Conservation (phyloP, 352 stramenopile species). For the Pythium chondricola region DNA sequence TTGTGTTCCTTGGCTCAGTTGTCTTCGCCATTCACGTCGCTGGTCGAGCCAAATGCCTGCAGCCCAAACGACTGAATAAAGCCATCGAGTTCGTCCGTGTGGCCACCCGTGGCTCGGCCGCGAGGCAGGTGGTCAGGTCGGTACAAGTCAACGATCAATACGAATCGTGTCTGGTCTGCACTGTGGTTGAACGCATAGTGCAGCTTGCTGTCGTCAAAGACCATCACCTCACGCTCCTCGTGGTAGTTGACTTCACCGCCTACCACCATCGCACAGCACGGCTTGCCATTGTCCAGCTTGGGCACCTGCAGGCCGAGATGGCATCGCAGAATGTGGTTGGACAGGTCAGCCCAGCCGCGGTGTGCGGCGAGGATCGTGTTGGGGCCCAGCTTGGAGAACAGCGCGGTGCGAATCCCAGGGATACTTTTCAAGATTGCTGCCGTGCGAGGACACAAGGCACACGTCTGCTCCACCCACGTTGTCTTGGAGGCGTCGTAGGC, state of each 20-base stretch:
- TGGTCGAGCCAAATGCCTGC: conserved; percentile 26
- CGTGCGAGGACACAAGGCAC: conserved; percentile 72
- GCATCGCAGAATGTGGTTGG: conserved; percentile 84
- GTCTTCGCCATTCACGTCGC: background rate
- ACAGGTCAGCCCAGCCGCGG: conserved; percentile 84
- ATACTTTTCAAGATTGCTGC: conserved; percentile 55
- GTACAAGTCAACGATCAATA: conserved; percentile 88
- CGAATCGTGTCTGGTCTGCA: conserved; percentile 47
- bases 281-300: conserved; percentile 37
- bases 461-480: conserved; percentile 75
- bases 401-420: conserved; percentile 69
- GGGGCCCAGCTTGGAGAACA: conserved; percentile 88
- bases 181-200: conserved; percentile 86
- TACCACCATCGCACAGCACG: conserved; percentile 76
- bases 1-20: too few relatives aligned
- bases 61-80: conserved; percentile 84
- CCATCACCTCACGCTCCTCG: conserved; percentile 68
- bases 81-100: conserved; percentile 86
- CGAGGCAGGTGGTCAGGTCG: conserved; percentile 73
- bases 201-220: conserved; percentile 91
- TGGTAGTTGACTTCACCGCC: conserved; percentile 65
- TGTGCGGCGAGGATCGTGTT: conserved; percentile 68
- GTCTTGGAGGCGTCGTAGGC: conserved; percentile 80
- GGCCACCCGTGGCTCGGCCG: conserved; percentile 69
- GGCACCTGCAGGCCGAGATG: conserved; percentile 73